phyloP scores from a whole-genome alignment of 345 rosid species.

The Eucalyptus regnans region DNA sequence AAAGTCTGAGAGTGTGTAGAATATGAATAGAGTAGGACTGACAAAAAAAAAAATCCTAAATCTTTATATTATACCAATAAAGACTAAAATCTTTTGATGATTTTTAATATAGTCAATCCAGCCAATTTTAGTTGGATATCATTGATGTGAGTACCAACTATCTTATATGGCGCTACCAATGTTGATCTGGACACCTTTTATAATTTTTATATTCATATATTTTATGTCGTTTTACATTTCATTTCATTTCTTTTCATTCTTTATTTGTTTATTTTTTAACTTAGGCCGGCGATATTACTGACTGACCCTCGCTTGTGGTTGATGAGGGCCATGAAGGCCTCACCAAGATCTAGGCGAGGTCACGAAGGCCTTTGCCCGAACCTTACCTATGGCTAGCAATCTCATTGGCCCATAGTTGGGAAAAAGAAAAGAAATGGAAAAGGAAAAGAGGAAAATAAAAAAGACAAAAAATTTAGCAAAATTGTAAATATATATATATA shows the following conservation, averaged over 20 bases:
- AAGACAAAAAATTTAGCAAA: too few relatives aligned
- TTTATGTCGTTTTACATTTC: too few relatives aligned
- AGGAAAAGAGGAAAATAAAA: neutral
- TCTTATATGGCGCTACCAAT: rapidly evolving
- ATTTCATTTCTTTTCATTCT: too few relatives aligned
- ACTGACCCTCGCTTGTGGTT: neutral
- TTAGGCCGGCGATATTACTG: rapidly evolving
- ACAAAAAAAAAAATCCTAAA: too few relatives aligned
- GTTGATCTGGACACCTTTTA: too few relatives aligned
- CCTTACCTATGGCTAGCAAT: rapidly evolving
- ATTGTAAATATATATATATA: too few relatives aligned
- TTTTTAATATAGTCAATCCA: rapidly evolving
- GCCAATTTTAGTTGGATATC: rapidly evolving
- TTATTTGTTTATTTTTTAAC: too few relatives aligned
- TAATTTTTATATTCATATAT: too few relatives aligned
- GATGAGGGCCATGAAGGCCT: neutral
- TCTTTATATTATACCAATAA: too few relatives aligned
- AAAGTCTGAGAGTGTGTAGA: too few relatives aligned
- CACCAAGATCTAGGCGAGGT: neutral
- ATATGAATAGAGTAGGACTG: too few relatives aligned
- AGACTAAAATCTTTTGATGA: neutral
- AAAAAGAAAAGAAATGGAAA: neutral
- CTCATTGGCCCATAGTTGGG: neutral
- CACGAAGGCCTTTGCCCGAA: neutral
- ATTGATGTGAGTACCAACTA: rapidly evolving